Evolutionary conservation across 805 yeast species (phyloP).

Genomic region (Wickerhamiella nectarea): DNA sequence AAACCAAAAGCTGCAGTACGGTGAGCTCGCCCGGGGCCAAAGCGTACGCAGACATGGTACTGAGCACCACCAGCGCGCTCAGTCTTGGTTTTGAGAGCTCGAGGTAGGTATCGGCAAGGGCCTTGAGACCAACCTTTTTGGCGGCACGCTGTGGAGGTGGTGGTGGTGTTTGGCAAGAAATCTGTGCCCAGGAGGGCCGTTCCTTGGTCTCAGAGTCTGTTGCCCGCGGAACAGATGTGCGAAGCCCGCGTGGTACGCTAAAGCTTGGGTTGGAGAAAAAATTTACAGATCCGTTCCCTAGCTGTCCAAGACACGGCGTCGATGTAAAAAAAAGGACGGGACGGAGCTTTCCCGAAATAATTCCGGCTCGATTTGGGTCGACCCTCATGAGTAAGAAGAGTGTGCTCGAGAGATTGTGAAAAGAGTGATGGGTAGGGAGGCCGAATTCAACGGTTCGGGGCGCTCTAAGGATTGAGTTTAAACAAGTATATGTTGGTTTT

Average conservation of each 20-base stretch:
- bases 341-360: not conserved
- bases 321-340: constrained; percentile 2
- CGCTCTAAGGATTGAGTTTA: no score
- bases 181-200: constrained; percentile 6
- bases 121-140: constrained; percentile 7
- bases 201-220: not conserved
- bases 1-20: constrained; percentile 49
- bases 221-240: not conserved
- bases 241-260: not conserved
- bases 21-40: constrained; percentile 75
- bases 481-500: no score
- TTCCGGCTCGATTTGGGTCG: not conserved
- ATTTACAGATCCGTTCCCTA: not conserved
- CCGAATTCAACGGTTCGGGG: no score
- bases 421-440: no score
- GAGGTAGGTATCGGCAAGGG: constrained; percentile 20
- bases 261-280: constrained; percentile 5
- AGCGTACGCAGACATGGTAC: constrained; percentile 89
- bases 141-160: no score
- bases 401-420: no score
- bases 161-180: constrained; percentile 7
- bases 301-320: not conserved
- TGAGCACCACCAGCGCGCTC: constrained; percentile 73
- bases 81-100: constrained; percentile 84
- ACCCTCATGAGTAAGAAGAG: not conserved